Percentiles rank a stretch among this genome's conserved stretches.
These are phyloP conservation scores for Cutaneotrichosporon sp. DNA, from an alignment of 1,284 basidiomycete species.

Conservation along the genomic window DNA sequence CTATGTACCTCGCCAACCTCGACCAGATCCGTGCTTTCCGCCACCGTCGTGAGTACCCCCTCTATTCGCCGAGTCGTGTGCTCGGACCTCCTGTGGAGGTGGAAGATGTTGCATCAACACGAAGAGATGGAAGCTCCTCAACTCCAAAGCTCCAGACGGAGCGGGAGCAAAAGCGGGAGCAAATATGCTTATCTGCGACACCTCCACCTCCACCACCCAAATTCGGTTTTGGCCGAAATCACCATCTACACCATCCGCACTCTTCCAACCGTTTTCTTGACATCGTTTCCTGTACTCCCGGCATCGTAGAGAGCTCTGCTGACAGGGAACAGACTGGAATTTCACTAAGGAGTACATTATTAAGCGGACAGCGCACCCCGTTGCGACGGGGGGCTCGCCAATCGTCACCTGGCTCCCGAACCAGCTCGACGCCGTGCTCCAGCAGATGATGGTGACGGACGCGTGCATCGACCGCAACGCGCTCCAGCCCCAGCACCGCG, in stretches of 20 bases:
- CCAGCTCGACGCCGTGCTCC: constrained; percentile 25
- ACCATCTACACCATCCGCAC: background rate
- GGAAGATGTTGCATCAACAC: no score
- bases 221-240: background rate
- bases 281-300: background rate
- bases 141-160: no score
- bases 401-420: constrained; percentile 28
- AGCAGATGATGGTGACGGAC: constrained; percentile 19
- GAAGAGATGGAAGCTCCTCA: no score
- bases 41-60: constrained; percentile 23
- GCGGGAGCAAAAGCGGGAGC: no score
- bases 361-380: constrained; percentile 21
- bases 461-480: constrained; percentile 18
- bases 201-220: background rate
- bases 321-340: constrained; percentile 9
- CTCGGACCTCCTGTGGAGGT: no score
- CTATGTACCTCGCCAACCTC: constrained; percentile 24
- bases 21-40: constrained; percentile 30
- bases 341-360: constrained; percentile 23
- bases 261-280: background rate
- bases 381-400: constrained; percentile 23
- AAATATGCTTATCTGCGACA: no score
- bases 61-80: background rate
- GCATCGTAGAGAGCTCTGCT: background rate
- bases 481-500: constrained; percentile 18